Conservation (phyloP, 2,329 filamentous ascomycete species). For the Cercospora zeae-maydis region DNA sequence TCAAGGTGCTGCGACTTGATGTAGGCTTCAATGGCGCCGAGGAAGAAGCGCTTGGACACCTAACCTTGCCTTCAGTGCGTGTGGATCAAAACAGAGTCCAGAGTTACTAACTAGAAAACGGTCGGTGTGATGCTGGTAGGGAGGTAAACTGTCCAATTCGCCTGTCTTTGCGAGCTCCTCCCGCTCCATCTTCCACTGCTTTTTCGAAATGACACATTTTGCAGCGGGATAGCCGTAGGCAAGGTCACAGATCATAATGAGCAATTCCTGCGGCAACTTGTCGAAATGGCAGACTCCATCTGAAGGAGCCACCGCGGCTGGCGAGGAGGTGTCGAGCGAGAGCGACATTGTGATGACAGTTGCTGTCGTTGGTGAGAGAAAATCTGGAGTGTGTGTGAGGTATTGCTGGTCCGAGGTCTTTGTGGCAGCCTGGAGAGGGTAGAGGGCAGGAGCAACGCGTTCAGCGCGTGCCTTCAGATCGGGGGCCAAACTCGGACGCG, state of each 20-base stretch:
- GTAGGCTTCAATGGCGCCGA: background rate
- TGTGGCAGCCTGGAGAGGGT: background rate
- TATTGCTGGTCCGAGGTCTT: background rate
- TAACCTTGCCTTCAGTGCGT: too few species aligned
- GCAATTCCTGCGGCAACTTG: background rate
- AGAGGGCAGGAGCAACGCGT: background rate
- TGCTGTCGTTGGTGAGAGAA: background rate
- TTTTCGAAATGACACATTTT: background rate
- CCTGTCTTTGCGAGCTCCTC: background rate
- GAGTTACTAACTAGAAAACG: background rate
- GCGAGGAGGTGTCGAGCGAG: background rate
- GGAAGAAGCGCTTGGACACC: background rate
- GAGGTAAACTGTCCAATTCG: background rate
- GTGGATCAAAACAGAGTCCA: too few species aligned
- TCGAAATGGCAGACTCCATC: background rate
- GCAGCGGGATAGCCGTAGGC: background rate
- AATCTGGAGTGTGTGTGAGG: background rate
- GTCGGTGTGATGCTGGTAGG: background rate
- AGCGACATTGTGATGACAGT: background rate
- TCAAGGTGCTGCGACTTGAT: background rate
- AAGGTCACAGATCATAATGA: background rate
- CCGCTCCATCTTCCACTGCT: background rate
- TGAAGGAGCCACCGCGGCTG: background rate
- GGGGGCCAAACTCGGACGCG: background rate
- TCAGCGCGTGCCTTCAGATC: background rate